Base-by-base conservation (phyloP, 805 yeast species). In the Candida ovalis region DNA sequence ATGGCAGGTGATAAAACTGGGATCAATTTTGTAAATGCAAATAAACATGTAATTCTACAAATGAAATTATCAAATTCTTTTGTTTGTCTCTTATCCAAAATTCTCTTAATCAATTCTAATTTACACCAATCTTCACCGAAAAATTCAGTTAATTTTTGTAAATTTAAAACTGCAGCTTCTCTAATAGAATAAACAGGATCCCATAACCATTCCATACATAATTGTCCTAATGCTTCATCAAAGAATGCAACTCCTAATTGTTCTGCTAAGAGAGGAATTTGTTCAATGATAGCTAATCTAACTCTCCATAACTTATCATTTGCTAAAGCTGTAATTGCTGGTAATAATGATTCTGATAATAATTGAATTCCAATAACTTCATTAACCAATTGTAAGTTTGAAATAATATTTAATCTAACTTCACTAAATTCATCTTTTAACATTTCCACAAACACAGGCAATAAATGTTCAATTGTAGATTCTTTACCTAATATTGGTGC, bases 231-330 rank as follows among this genome's bases (percentile, higher is more conserved):
- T 60, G 91, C 96, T 64, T 88, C 87, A 67, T 94, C 94, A 70
- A 94, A 94, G 62, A 92, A 90, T 25, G 88, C 83, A 45, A 87
- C 91, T 25, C 99, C 99, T 51, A 94, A 75, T 70, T 94, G 98
- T 60, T 87, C 86, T 7, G 98, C 97, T 56, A 94, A 75, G 54
- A 92, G 76, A 27, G 99, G 99, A 56, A 91, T 89, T 70, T 94
- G 94, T 66, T 94, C 96, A 62, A 94, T 94, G 53, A 94, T 94
- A 10, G 98, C 98, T 64, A 94, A 76, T 64, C 98, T 82, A 25
- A 94, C 97, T 63, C 99, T 82, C 99, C 99, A 94, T 63, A 91
- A 92, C 61, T 86, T 86, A 70, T 94, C 99, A 64, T 90, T 91
- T 10, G 99, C 98, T 56, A 94, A 77, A 57, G 92, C 97, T 10